Conservation (phyloP, 2,329 filamentous ascomycete genomes). For the Verticillium tricorpus region DNA sequence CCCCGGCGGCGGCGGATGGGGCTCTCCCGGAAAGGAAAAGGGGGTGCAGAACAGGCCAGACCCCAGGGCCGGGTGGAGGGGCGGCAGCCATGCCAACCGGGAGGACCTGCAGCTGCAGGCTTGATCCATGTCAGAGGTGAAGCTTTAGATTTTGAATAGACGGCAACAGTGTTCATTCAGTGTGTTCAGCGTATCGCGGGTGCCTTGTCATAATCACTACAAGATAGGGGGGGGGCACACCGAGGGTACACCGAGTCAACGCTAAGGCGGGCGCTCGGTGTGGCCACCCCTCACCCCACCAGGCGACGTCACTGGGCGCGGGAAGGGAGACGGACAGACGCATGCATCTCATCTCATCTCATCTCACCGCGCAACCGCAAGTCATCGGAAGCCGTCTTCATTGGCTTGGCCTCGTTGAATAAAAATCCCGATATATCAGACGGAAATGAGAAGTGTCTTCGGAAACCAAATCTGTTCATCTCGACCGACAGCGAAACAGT, state of each 20-base stretch:
- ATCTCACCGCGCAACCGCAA: neutral
- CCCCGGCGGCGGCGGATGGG: slow-evolving; percentile 78
- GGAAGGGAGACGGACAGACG: neutral
- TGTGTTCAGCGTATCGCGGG: neutral
- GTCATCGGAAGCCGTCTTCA: neutral
- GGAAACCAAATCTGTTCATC: neutral
- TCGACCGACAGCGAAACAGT: neutral
- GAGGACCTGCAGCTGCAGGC: slow-evolving; percentile 57
- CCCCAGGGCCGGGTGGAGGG: slow-evolving; percentile 46
- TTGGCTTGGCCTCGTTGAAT: no score
- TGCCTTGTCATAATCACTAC: neutral
- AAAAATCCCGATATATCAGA: no score
- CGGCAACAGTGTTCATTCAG: neutral
- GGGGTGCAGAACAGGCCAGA: slow-evolving; percentile 48
- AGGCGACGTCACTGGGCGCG: neutral
- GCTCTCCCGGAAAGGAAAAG: slow-evolving; percentile 53
- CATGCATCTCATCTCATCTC: neutral
- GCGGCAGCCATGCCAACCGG: slow-evolving; percentile 51
- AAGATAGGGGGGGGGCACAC: neutral
- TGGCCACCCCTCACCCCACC: neutral
- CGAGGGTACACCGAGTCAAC: neutral
- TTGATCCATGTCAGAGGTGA: slow-evolving; percentile 17
- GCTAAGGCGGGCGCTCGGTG: neutral
- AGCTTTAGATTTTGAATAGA: neutral
- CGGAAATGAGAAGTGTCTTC: no score